phyloP scores from a whole-genome alignment of 2,329 filamentous ascomycete species.

The Phaeomoniella chlamydospora region DNA sequence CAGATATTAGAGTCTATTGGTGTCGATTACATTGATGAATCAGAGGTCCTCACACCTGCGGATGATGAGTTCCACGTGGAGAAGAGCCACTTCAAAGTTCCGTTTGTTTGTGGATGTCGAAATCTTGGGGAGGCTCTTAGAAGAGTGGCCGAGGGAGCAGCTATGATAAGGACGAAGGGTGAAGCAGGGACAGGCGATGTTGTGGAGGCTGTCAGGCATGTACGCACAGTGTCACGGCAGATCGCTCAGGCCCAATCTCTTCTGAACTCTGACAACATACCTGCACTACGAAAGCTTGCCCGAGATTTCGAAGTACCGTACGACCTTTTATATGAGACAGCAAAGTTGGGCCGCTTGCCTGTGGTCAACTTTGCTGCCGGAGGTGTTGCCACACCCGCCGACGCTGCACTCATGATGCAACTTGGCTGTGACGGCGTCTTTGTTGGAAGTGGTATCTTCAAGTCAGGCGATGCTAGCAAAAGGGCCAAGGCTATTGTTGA shows the following conservation, averaged over 20 bases:
- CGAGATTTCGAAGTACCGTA: conserved; percentile 69
- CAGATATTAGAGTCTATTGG: conserved; percentile 91
- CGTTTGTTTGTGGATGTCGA: conserved; percentile 93
- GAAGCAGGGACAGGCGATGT: conserved; percentile 96
- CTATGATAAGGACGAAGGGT: conserved; percentile 98
- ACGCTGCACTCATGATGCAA: conserved; percentile 98
- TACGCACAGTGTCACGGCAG: conserved; percentile 75
- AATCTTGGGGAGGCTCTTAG: conserved; percentile 88
- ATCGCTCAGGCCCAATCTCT: conserved; percentile 58
- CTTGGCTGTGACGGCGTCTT: conserved; percentile 96
- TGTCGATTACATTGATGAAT: conserved; percentile 97
- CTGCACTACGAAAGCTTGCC: conserved; percentile 64
- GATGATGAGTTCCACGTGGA: conserved; percentile 85
- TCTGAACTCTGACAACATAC: conserved; percentile 36
- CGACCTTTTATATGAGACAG: conserved; percentile 70
- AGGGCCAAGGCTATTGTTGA: conserved; percentile 88
- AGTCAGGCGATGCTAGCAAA: conserved; percentile 80
- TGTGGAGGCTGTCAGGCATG: conserved; percentile 90
- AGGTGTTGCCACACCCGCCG: conserved; percentile 97
- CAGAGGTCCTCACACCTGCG: conserved; percentile 90
- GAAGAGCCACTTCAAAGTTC: conserved; percentile 67
- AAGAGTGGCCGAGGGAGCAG: conserved; percentile 81
- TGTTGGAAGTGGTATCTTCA: conserved; percentile 94
- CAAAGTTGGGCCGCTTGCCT: conserved; percentile 72
- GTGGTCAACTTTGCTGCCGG: conserved; percentile 97